Conservation (phyloP, 2,329 filamentous ascomycete genomes). For the Aspergillus melleus region DNA sequence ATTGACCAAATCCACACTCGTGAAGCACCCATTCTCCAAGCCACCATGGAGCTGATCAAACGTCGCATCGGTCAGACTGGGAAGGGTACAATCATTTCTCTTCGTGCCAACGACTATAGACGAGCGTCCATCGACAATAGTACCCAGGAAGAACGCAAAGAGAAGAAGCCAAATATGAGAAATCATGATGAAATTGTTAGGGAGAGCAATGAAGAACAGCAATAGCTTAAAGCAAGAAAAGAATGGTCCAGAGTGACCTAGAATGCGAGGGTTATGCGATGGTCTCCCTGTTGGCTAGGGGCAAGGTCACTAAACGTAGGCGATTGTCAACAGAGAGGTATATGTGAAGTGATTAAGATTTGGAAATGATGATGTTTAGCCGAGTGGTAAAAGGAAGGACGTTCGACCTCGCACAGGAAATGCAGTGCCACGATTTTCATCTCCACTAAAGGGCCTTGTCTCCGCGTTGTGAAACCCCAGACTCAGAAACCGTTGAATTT, state of each 20-base stretch:
- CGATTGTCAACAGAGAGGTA: neutral
- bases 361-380: neutral
- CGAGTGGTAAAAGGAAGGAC: no score
- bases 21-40: slow-evolving; percentile 52
- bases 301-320: neutral
- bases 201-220: no score
- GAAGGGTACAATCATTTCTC: slow-evolving; percentile 22
- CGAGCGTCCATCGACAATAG: neutral
- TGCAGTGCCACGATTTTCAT: neutral
- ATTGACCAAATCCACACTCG: slow-evolving; percentile 57
- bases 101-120: neutral
- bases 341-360: neutral
- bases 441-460: neutral
- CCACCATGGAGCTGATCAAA: slow-evolving; percentile 53
- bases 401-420: neutral
- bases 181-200: no score
- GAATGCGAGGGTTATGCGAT: neutral
- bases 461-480: neutral
- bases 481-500: neutral
- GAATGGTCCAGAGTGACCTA: accelerated
- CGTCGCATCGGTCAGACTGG: slow-evolving; percentile 52
- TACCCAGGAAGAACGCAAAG: neutral
- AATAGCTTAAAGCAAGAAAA: neutral
- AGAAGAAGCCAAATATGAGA: neutral
- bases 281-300: neutral